These are phyloP conservation scores for Solanum corneliomulleri DNA, from an alignment of 257 asterid species.

Conservation along the genomic window DNA sequence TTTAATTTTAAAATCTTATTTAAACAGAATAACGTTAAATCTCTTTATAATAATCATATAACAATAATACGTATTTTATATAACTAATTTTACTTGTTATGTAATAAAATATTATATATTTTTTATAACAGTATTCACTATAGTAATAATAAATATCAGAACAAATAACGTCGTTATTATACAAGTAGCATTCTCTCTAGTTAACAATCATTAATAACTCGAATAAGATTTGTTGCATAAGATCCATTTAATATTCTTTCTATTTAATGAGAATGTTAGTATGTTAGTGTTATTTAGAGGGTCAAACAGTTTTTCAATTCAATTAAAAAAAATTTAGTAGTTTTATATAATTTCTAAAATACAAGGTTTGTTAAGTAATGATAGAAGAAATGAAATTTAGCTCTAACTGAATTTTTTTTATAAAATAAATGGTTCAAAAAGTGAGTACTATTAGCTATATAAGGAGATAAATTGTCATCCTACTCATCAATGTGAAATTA, in stretches of 20 bases:
- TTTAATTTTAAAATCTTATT: not conserved
- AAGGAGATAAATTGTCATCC: not conserved
- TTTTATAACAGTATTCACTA: too few relatives aligned
- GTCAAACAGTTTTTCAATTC: not conserved
- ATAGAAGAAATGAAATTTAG: too few relatives aligned
- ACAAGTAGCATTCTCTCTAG: too few relatives aligned
- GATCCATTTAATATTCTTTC: not conserved
- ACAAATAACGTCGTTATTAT: too few relatives aligned
- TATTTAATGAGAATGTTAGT: not conserved
- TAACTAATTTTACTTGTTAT: too few relatives aligned
- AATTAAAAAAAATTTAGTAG: not conserved
- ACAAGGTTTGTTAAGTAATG: too few relatives aligned
- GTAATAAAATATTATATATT: too few relatives aligned
- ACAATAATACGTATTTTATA: not conserved
- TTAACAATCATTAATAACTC: not conserved
- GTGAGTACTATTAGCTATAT: not conserved
- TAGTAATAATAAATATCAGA: too few relatives aligned
- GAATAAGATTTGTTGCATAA: not conserved
- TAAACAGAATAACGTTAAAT: accelerated
- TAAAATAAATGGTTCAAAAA: not conserved
- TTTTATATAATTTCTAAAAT: not conserved
- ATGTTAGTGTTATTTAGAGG: not conserved
- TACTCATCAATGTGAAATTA: not conserved
- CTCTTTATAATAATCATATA: not conserved
- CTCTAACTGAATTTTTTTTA: not conserved